Evolutionary conservation across 1,284 basidiomycete genomes (phyloP), one percentile per base, ranked within the genome.

Genomic region (Cryptococcus sp.): DNA sequence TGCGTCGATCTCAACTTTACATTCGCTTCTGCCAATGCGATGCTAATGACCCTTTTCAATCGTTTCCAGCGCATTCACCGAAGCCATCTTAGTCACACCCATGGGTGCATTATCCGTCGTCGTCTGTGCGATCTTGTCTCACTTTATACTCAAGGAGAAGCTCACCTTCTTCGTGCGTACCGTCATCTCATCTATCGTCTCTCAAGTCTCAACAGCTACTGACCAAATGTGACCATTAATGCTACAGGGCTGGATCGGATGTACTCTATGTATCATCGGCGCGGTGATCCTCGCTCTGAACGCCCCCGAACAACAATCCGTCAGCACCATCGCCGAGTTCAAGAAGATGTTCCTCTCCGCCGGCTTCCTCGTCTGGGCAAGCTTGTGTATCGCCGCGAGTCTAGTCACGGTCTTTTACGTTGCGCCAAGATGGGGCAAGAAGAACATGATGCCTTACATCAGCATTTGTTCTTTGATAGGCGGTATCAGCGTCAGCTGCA

Each of bases 81-180:
- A 71, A 57, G 74, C 67, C 16, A 63, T 71, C 48, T 64, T 77
- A 42, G 76, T 77, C 27, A 75, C 73, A n/a, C 94, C 95, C 1
- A 85, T 99, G 68, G 95, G 95, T 47, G 93, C 94, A 3, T 85
- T 99, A 55, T 94, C 93, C 17, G 96, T 99, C 65, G 94, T 99
- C 69, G 85, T 98, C 64, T 95, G 90, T 69, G 95, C 95, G 40
- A 89, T 96, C 27, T 82, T 98, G 20, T 95, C 93, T 11, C 93
- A 92, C 47, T 84, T 96, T 69, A 90, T 98, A 80, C 86, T 98
- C 69, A 88, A 95, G 53, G 96, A 99, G 77, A 89, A 84, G 63
- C 85, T 99, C 53, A 89, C 87, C 38, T 89, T 69, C 51, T 72
- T 71, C 38, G 68, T 70, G 50, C 60, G 68, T 60, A 17, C 5